A percentile compares a stretch with the other conserved stretches of the same genome.
phyloP scores from a whole-genome alignment of 2,329 filamentous ascomycete species.

The Drechslerella stenobrocha region DNA sequence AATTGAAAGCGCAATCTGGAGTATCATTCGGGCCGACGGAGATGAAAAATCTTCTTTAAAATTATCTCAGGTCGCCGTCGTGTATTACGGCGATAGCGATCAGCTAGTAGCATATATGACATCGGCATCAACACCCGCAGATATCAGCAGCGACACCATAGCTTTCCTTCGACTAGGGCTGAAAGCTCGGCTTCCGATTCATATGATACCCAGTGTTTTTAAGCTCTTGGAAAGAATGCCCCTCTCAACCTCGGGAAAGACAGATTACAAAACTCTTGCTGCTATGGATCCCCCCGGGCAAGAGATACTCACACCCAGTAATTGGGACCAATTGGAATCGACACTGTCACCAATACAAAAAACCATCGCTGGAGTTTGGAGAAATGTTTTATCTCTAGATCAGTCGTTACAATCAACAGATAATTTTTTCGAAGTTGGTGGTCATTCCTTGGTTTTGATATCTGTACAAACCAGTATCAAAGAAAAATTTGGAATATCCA shows the following conservation, averaged over 20 bases:
- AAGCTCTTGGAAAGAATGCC: conserved; percentile 18
- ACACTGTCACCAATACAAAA: conserved; percentile 19
- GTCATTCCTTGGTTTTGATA: conserved; percentile 21
- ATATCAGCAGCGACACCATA: conserved; percentile 8
- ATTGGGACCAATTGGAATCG: conserved; percentile 5
- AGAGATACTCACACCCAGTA: background rate
- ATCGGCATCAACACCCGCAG: conserved; percentile 1
- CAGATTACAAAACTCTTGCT: conserved; percentile 15
- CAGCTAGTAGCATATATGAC: conserved; percentile 20
- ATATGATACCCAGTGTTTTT: conserved; percentile 23
- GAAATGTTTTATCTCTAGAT: conserved; percentile 4
- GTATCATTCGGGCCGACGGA: conserved; percentile 7
- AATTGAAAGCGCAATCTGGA: conserved; percentile 53
- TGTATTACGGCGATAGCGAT: conserved; percentile 17
- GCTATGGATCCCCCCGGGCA: conserved; percentile 13
- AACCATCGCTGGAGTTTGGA: conserved; percentile 10
- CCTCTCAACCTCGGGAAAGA: conserved; percentile 17
- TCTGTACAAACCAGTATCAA: conserved; percentile 18
- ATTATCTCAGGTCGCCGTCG: conserved; percentile 18
- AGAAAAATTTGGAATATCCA: conserved; percentile 7
- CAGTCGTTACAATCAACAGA: conserved; percentile 9
- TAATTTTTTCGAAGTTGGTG: conserved; percentile 26
- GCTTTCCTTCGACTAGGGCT: conserved; percentile 10
- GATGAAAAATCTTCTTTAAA: conserved; percentile 12
- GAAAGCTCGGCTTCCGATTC: conserved; percentile 8